Base-by-base conservation (phyloP, 768 basidiomycete genomes). In the Gelatoporia subvermispora region DNA sequence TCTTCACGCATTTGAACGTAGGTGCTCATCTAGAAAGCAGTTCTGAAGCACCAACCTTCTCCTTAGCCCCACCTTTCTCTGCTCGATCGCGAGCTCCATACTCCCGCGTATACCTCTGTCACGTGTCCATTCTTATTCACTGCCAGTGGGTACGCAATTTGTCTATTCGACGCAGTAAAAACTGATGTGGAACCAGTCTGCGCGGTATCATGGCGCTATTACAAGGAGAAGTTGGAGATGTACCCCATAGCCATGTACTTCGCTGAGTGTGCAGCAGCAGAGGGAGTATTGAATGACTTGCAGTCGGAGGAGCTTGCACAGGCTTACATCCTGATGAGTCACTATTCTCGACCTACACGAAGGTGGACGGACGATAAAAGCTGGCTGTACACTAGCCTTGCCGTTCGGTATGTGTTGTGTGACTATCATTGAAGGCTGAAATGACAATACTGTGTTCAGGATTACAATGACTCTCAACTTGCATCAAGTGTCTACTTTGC, bases 51-150 rank as follows among this genome's bases (percentile, higher is more conserved):
- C 39, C 5, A 9, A n/a, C 35, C 31, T 18, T 41, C 45, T 64
- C 78, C 86, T 76, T 86, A 90, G 59, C 68, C 78, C 8, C 88
- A 88, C 2, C 71, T 93, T 15, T 86, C 86, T 2, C 66, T 93
- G 21, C 73, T 95, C 10, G 91, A 93, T 64, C 84, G 83, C 9
- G 81, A 79, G 5, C 71, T 94, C 15, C 93, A 94, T 60, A 92
- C 85, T 0, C 82, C 89, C 8, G 78, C 82, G 7, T 76, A 79
- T 3, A 88, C 86, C 10, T 91, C 88, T 56, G 79, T 85, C 17
- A 75, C 92, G 45, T 90, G 88, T 58, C 92, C 93, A 0, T 95
- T 93, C 72, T 72, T 95, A 28, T 92, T 93, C 65, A 94, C 92
- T 38, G 89, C 90, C 51, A 75, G 86, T 86, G 49, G 71, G 79